Evolutionary conservation across 139 green algal genomes (phyloP), one percentile per base, ranked within the genome.

Genomic region (Gonium pectorale): DNA sequence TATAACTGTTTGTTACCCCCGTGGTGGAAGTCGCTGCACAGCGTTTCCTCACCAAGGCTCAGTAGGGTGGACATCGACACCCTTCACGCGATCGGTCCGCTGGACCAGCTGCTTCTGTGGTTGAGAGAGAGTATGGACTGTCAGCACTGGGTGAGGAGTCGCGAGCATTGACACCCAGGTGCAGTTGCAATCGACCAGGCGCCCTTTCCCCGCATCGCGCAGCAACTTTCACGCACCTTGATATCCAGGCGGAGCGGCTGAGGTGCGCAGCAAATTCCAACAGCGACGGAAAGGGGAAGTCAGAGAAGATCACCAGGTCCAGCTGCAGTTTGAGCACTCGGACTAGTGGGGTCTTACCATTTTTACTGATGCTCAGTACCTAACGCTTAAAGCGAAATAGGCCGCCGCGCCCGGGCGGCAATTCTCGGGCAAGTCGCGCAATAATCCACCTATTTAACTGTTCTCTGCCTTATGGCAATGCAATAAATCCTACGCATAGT

Each of bases 11-110:
- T n/a, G n/a, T n/a, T n/a, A n/a, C n/a, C n/a, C n/a, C n/a, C n/a
- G n/a, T n/a, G n/a, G n/a, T n/a, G n/a, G n/a, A n/a, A n/a, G n/a
- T n/a, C n/a, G n/a, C n/a, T n/a, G n/a, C n/a, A n/a, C n/a, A n/a
- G n/a, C n/a, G n/a, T n/a, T n/a, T n/a, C n/a, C 93, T 62, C 79
- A 98, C 96, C 98, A 99, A 85, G 98, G 98, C 89, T 99, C 98
- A 49, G 97, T 99, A 4, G 98, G 98, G 80, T 99, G 98, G 15
- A 99, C 86, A 87, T 99, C 98, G 13, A 99, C 95, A 54, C 96
- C 96, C 87, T 99, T 99, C 35, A 99, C 96, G 13, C 98, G 91
- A 72, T 99, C 98, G 26, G 97, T 98, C 21, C 98, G 91, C 87
- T 99, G 98, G 5, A 94, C 91, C 67, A 99, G 96, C 73, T 96